Percentiles rank a stretch among this genome's conserved stretches.
These are phyloP conservation scores for Cercospora zeae-maydis DNA, from an alignment of 2,329 filamentous ascomycete species.

Conservation along the genomic window DNA sequence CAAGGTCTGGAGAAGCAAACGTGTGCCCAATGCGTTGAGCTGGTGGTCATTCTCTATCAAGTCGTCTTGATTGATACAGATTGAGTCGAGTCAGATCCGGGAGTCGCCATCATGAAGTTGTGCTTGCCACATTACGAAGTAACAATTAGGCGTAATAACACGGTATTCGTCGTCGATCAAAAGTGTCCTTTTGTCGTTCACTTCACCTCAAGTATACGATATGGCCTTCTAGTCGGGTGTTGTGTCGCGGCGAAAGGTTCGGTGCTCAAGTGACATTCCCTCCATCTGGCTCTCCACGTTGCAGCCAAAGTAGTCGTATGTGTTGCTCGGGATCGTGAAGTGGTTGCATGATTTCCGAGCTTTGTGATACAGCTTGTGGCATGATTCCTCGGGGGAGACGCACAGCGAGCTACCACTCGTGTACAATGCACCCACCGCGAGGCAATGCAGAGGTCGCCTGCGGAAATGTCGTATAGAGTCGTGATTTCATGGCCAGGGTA, in stretches of 20 bases:
- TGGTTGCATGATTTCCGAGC: background rate
- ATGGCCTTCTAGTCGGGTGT: background rate
- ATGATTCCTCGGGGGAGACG: background rate
- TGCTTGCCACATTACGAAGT: background rate
- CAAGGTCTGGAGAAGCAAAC: background rate
- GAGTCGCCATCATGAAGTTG: background rate
- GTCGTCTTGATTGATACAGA: background rate
- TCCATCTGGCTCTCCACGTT: background rate
- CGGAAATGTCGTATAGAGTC: background rate
- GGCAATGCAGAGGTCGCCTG: background rate
- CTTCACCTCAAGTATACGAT: background rate
- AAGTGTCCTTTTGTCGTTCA: background rate
- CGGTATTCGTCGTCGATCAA: background rate
- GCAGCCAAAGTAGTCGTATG: background rate
- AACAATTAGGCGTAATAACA: background rate
- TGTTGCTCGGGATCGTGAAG: background rate
- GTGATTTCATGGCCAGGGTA: slow-evolving; percentile 5
- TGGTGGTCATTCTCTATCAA: background rate
- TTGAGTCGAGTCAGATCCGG: background rate
- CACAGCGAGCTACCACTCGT: background rate
- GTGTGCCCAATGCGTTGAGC: background rate
- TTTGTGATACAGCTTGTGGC: no score
- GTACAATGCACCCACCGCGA: background rate
- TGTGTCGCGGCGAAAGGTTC: background rate
- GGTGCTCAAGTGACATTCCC: background rate